phyloP scores from a whole-genome alignment of 2,329 filamentous ascomycete genomes.

The Pyrenochaeta sp. region DNA sequence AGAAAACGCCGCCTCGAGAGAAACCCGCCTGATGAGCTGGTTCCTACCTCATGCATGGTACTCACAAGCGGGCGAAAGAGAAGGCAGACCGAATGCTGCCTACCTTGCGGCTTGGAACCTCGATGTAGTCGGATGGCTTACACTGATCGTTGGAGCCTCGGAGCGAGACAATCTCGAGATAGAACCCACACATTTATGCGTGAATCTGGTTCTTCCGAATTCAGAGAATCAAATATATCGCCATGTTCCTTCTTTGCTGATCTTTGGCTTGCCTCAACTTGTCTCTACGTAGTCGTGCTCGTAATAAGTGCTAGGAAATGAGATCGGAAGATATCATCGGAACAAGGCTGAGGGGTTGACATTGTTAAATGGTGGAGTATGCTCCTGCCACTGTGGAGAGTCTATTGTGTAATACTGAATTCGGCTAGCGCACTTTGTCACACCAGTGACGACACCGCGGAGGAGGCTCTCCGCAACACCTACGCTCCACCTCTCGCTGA shows the following conservation, averaged over 20 bases:
- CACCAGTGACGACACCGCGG: slow-evolving; percentile 17
- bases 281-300: neutral
- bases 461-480: slow-evolving; percentile 10
- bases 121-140: neutral
- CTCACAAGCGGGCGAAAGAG: neutral
- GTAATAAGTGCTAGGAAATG: neutral
- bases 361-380: too few species aligned
- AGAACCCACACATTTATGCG: neutral
- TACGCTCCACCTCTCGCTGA: slow-evolving; percentile 4
- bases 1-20: slow-evolving; percentile 11
- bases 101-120: neutral
- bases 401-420: neutral
- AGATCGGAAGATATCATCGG: neutral
- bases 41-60: neutral
- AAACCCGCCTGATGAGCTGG: neutral
- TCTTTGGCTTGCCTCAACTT: neutral
- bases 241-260: neutral
- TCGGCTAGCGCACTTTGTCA: slow-evolving; percentile 11
- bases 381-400: neutral
- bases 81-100: neutral
- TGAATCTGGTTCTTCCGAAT: neutral
- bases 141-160: slow-evolving; percentile 11
- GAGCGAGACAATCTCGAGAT: neutral
- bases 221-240: neutral
- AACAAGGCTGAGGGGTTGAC: neutral